Evolutionary conservation across 2,329 filamentous ascomycete genomes (phyloP).

Genomic region (Rhynchosporium agropyri): DNA sequence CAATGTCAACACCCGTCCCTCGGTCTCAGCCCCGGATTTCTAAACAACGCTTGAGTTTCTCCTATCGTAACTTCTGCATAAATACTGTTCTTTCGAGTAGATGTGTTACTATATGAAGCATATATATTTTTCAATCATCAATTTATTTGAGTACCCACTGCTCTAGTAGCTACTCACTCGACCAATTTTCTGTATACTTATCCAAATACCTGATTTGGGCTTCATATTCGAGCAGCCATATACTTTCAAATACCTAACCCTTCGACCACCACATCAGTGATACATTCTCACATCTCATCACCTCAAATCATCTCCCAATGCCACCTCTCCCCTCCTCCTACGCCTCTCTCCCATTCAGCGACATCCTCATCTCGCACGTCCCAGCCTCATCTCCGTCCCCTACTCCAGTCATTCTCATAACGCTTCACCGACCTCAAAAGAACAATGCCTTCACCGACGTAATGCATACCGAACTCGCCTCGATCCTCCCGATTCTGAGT

Average conservation of each 20-base stretch:
- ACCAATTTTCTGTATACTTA: too few relatives aligned
- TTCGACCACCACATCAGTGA: not conserved
- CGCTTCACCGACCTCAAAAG: slow-evolving; percentile 64
- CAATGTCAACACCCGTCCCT: not conserved
- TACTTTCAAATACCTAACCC: too few relatives aligned
- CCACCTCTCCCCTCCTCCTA: slow-evolving; percentile 44
- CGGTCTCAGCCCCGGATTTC: slow-evolving; percentile 4
- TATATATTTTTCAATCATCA: too few relatives aligned
- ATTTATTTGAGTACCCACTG: too few relatives aligned
- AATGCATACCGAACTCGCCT: slow-evolving; percentile 64
- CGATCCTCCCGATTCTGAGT: slow-evolving; percentile 55
- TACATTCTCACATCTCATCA: not conserved
- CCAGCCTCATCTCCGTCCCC: slow-evolving; percentile 54
- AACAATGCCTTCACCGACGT: slow-evolving; percentile 70
- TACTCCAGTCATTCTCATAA: slow-evolving; percentile 64
- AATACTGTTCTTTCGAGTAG: not conserved
- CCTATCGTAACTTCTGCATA: not conserved
- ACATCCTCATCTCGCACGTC: slow-evolving; percentile 53
- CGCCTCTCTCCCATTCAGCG: slow-evolving; percentile 46
- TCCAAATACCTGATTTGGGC: too few relatives aligned
- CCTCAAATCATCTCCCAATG: not conserved
- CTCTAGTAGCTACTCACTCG: too few relatives aligned
- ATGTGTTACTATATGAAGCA: too few relatives aligned
- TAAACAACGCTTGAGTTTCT: not conserved
- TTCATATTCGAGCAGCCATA: too few relatives aligned